Evolutionary conservation across 352 stramenopile genomes (phyloP).

Genomic region (Phytophthora palmivora): DNA sequence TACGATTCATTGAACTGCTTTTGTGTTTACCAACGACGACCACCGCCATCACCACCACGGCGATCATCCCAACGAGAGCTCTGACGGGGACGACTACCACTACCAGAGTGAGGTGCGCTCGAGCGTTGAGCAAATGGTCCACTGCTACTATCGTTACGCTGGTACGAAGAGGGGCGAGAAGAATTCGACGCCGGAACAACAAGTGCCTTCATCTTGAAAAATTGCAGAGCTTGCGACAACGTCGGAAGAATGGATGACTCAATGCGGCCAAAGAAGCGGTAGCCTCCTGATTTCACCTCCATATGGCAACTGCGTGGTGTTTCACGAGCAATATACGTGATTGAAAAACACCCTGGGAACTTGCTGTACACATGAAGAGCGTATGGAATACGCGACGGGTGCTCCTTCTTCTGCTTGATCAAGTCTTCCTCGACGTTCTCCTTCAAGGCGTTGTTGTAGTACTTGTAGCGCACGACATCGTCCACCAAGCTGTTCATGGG

Average conservation of each 20-base stretch:
- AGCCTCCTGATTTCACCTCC: slow-evolving; percentile 86
- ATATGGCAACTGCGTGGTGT: slow-evolving; percentile 89
- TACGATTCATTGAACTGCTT: not conserved
- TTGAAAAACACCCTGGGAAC: slow-evolving; percentile 90
- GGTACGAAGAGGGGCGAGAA: slow-evolving; percentile 54
- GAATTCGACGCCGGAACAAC: slow-evolving; percentile 55
- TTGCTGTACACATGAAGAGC: slow-evolving; percentile 87
- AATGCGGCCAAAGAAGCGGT: slow-evolving; percentile 89
- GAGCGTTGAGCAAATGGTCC: slow-evolving; percentile 72
- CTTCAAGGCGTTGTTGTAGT: slow-evolving; percentile 73
- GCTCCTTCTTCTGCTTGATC: slow-evolving; percentile 90
- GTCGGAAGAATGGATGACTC: slow-evolving; percentile 87
- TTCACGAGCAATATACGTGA: slow-evolving; percentile 87
- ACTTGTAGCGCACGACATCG: slow-evolving; percentile 89
- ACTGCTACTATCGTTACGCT: slow-evolving; percentile 50
- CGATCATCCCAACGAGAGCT: slow-evolving; percentile 79
- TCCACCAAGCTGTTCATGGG: slow-evolving; percentile 91
- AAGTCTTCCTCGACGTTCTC: slow-evolving; percentile 87
- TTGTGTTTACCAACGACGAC: slow-evolving; percentile 43
- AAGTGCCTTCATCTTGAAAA: slow-evolving; percentile 92
- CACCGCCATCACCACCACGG: slow-evolving; percentile 39
- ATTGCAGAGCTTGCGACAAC: slow-evolving; percentile 81
- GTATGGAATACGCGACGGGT: slow-evolving; percentile 86
- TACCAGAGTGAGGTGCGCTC: slow-evolving; percentile 44
- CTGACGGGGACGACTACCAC: slow-evolving; percentile 58